phyloP scores from a whole-genome alignment of 2,329 filamentous ascomycete genomes.

The Alternaria atra region DNA sequence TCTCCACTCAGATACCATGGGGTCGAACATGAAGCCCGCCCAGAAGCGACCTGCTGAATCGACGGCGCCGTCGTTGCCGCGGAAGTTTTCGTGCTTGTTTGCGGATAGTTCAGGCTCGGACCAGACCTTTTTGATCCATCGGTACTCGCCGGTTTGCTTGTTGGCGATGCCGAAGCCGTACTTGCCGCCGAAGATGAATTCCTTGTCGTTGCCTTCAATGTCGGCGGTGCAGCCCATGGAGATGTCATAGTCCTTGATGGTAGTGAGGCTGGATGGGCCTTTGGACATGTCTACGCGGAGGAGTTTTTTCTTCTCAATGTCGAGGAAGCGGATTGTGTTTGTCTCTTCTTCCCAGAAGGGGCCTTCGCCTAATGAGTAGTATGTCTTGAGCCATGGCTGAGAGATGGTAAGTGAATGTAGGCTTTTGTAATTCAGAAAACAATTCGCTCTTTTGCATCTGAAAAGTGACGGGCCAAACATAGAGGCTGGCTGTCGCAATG shows the following conservation, averaged over 20 bases:
- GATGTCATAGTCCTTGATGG: constrained; percentile 64
- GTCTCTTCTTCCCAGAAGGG: constrained; percentile 75
- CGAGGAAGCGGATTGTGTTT: constrained; percentile 77
- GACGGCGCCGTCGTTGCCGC: constrained; percentile 82
- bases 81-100: constrained; percentile 62
- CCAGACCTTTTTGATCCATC: constrained; percentile 67
- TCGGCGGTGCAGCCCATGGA: constrained; percentile 74
- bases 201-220: constrained; percentile 72
- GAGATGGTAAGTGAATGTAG: constrained; percentile 16
- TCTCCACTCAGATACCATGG: constrained; percentile 65
- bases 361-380: constrained; percentile 75
- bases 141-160: constrained; percentile 64
- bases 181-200: constrained; percentile 82
- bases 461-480: not conserved
- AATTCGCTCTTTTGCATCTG: not conserved
- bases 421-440: not conserved
- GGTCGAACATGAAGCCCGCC: constrained; percentile 88
- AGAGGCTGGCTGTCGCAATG: constrained; percentile 1
- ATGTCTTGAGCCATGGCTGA: constrained; percentile 65
- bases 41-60: constrained; percentile 85
- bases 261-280: constrained; percentile 67
- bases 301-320: constrained; percentile 80
- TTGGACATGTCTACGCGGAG: constrained; percentile 73
- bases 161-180: constrained; percentile 82
- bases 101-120: constrained; percentile 56